These are phyloP conservation scores for Leptodermis oblonga DNA, from an alignment of 257 asterid species.

Conservation along the genomic window DNA sequence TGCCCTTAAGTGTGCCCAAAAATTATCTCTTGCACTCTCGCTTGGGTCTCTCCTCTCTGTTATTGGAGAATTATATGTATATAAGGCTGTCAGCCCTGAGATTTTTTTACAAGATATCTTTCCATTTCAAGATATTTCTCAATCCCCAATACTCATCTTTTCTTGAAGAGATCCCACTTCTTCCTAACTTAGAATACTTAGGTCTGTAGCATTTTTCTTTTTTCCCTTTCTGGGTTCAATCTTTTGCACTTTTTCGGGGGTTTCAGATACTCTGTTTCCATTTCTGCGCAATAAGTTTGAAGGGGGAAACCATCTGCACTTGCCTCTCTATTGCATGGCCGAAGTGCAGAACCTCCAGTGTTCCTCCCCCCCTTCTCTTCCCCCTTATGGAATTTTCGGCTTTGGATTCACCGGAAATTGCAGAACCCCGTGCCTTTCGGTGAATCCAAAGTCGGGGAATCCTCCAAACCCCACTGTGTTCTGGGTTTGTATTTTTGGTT, in stretches of 20 bases:
- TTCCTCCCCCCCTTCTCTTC: too few relatives aligned
- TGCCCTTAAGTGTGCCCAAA: conserved; percentile 20
- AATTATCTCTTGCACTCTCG: conserved; percentile 7
- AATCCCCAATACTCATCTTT: neutral
- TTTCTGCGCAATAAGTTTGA: neutral
- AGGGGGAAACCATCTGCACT: too few relatives aligned
- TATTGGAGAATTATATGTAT: neutral
- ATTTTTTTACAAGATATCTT: conserved; percentile 21
- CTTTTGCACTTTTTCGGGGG: neutral
- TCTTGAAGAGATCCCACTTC: conserved; percentile 1
- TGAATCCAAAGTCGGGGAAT: too few relatives aligned
- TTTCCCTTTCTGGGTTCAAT: neutral
- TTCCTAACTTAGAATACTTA: conserved; percentile 1
- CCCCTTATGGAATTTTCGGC: too few relatives aligned
- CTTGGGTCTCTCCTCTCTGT: conserved; percentile 11
- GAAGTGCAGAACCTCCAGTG: too few relatives aligned
- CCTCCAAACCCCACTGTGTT: too few relatives aligned
- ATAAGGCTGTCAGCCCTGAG: conserved; percentile 9
- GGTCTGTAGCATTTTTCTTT: neutral
- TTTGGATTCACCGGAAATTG: too few relatives aligned
- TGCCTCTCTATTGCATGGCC: too few relatives aligned
- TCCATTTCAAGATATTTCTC: conserved; percentile 30
- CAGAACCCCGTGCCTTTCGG: too few relatives aligned
- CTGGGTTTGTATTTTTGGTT: too few relatives aligned
- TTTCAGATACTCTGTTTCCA: neutral